These are phyloP conservation scores for Quercus mongolica DNA, from an alignment of 306 rosid species.

Conservation along the genomic window DNA sequence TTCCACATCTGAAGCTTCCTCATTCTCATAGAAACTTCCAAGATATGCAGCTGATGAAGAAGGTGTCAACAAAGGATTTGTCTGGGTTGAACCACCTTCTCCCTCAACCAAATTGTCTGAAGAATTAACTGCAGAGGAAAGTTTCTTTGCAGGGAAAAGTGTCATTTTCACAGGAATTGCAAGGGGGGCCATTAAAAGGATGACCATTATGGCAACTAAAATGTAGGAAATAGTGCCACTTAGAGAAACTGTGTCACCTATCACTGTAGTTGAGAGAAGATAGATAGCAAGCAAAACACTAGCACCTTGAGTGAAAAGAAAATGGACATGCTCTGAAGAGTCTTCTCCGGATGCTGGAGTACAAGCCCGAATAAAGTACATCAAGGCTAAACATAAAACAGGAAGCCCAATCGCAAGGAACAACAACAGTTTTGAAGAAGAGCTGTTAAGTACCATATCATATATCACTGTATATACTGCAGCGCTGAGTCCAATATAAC, in stretches of 20 bases:
- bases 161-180: slow-evolving; percentile 82
- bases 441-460: slow-evolving; percentile 39
- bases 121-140: slow-evolving; percentile 33
- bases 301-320: slow-evolving; percentile 63
- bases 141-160: slow-evolving; percentile 43
- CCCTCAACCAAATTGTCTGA: slow-evolving; percentile 30
- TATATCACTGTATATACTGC: slow-evolving; percentile 74
- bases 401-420: slow-evolving; percentile 68
- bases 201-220: slow-evolving; percentile 55
- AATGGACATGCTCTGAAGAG: slow-evolving; percentile 70
- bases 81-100: slow-evolving; percentile 32
- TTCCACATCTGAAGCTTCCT: slow-evolving; percentile 60
- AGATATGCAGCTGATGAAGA: slow-evolving; percentile 57
- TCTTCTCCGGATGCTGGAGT: slow-evolving; percentile 82
- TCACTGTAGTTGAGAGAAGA: slow-evolving; percentile 47
- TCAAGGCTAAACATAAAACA: slow-evolving; percentile 51
- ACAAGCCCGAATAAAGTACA: slow-evolving; percentile 75
- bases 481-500: slow-evolving; percentile 78
- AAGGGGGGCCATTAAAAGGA: slow-evolving; percentile 67
- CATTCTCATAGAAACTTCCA: slow-evolving; percentile 49
- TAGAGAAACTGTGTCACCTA: slow-evolving; percentile 37
- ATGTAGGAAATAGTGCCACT: slow-evolving; percentile 45
- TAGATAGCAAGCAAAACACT: slow-evolving; percentile 65
- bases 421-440: slow-evolving; percentile 53
- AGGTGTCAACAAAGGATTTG: slow-evolving; percentile 56